These are phyloP conservation scores for Shiraia sp. DNA, from an alignment of 2,329 filamentous ascomycete species.

Conservation along the genomic window DNA sequence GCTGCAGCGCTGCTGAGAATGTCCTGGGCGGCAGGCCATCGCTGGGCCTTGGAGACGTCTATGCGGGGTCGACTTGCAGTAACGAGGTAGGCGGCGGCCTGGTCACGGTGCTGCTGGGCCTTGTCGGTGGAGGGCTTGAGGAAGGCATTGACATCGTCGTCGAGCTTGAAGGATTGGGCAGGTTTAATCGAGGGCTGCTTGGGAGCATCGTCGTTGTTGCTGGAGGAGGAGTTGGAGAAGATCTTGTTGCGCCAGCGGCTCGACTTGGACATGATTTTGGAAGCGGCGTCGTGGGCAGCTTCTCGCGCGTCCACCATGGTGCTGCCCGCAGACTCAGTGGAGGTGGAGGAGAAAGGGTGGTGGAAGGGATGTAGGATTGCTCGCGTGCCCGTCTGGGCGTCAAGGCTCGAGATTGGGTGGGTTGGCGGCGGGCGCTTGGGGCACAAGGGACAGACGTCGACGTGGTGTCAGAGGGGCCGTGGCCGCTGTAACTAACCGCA, in stretches of 20 bases:
- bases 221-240: no score
- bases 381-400: conserved; percentile 3
- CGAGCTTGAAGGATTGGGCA: conserved; percentile 33
- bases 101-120: conserved; percentile 35
- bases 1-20: conserved; percentile 43
- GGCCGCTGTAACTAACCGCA: no score
- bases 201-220: conserved; percentile 41
- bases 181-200: conserved; percentile 32
- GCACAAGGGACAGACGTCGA: not conserved
- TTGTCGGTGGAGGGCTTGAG: conserved; percentile 58
- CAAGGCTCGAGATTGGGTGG: not conserved
- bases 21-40: conserved; percentile 56
- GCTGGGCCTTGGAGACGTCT: conserved; percentile 54
- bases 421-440: not conserved
- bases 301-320: conserved; percentile 40
- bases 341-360: not conserved
- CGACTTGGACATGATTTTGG: conserved; percentile 46
- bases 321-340: conserved; percentile 8
- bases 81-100: conserved; percentile 33
- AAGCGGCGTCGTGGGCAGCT: conserved; percentile 24
- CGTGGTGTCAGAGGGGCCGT: not conserved
- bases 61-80: conserved; percentile 45
- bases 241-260: conserved; percentile 57
- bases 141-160: conserved; percentile 61
- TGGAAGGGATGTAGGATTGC: not conserved